Evolutionary conservation across 139 green algal species (phyloP), one percentile per base, ranked within the genome.

Genomic region (Auxenochlorella pyrenoidosa): DNA sequence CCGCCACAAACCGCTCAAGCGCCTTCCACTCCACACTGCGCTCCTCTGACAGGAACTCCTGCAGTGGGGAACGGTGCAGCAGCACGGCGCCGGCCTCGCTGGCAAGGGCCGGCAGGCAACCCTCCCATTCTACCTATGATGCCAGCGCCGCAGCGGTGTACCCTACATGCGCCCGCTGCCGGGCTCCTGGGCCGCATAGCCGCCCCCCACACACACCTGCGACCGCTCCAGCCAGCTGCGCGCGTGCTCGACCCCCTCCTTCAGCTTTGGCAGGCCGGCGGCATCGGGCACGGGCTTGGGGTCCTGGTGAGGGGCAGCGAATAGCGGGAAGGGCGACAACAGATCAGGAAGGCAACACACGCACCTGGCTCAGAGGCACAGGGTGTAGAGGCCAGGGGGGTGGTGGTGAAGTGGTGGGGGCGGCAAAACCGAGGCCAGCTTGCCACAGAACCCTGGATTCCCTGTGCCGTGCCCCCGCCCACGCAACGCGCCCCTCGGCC

Each of bases 1-100:
- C 88, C 28, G 70, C 60, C n/a, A 60, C 89, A 58, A 91, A 79
- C 22, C 44, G 66, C n/a, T 94, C 89, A 71, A 95, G 84, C 32
- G 68, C 60, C 15, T 84, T 72, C 24, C 89, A 79, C 28, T 94
- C 86, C 12, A 75, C 60, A 24, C 44, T 44, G 60, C n/a, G 34
- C 0, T 28, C 82, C 68, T 87, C 82, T 34, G 54, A 68, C 40
- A 85, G 41, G 16, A 76, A 77, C 40, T 44, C 34, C 80, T 84
- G 79, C 75, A 36, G 21, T 4, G 15, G 1, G 24, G 0, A 15
- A 36, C 24, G 63, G 18, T 63, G 54, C 54, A 22, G 47, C 47
- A 54, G 10, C 6, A 10, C 47, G 10, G 47, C 47, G 10, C 47
- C 10, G 47, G 10, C 8, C 47, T 54, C 10, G 47, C 6, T 54